Conservation (phyloP, 208 protist species). For the Trypanosoma melophagium region DNA sequence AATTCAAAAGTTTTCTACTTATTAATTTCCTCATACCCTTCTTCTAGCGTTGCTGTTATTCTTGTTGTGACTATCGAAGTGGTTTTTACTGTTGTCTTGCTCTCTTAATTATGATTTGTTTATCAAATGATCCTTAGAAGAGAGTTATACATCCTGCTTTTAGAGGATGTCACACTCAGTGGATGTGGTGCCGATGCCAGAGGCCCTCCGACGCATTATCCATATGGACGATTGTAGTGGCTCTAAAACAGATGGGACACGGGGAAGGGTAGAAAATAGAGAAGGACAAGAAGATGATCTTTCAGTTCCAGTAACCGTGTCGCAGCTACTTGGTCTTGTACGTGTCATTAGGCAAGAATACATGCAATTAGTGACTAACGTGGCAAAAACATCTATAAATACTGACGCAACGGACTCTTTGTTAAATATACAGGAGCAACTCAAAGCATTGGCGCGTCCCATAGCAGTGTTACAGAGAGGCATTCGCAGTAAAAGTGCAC, state of each 20-base stretch:
- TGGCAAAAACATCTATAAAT: not conserved
- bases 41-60: not conserved
- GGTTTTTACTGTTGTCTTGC: too few species aligned
- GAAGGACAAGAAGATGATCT: not conserved
- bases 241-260: not conserved
- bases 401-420: not conserved
- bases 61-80: not conserved
- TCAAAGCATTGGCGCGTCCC: slow-evolving; percentile 3
- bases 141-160: not conserved
- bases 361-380: slow-evolving; percentile 5
- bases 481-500: slow-evolving; percentile 62
- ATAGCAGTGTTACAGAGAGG: slow-evolving; percentile 53
- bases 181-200: slow-evolving; percentile 1
- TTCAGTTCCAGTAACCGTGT: not conserved
- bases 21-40: not conserved
- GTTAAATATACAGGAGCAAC: not conserved
- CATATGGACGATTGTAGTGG: not conserved
- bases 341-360: slow-evolving; percentile 11
- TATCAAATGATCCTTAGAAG: too few species aligned
- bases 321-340: slow-evolving; percentile 18
- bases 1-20: too few species aligned
- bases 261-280: not conserved
- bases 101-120: too few species aligned
- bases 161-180: slow-evolving; percentile 1
- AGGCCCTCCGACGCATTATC: slow-evolving; percentile 1